Conservation (phyloP, 495 filamentous ascomycete species). For the Thermothielavioides terrestris region DNA sequence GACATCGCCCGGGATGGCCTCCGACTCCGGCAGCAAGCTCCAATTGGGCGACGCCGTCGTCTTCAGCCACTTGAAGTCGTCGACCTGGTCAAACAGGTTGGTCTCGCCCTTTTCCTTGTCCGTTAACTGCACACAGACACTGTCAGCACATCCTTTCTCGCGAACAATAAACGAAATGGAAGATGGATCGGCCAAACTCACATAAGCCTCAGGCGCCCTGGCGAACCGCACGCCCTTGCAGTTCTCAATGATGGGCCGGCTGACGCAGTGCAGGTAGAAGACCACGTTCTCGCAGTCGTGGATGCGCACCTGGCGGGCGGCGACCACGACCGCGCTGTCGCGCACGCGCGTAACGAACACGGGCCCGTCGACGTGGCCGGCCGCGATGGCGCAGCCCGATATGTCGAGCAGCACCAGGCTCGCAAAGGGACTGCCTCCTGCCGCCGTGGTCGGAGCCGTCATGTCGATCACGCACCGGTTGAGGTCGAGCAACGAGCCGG, state of each 20-base stretch:
- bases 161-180: not conserved
- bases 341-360: constrained; percentile 71
- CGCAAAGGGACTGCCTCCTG: constrained; percentile 54
- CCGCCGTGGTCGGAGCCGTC: constrained; percentile 47
- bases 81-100: constrained; percentile 80
- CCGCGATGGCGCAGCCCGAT: constrained; percentile 58
- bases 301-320: constrained; percentile 79
- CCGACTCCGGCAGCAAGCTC: constrained; percentile 53
- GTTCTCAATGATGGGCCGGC: constrained; percentile 89
- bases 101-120: constrained; percentile 25
- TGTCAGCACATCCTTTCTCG: not conserved
- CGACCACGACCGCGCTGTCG: constrained; percentile 65
- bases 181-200: no score
- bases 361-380: constrained; percentile 68
- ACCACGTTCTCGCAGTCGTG: constrained; percentile 73
- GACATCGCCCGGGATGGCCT: constrained; percentile 52
- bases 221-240: constrained; percentile 73
- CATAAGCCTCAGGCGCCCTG: constrained; percentile 58
- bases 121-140: constrained; percentile 19
- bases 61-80: constrained; percentile 97
- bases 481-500: constrained; percentile 65
- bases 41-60: constrained; percentile 81
- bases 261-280: constrained; percentile 72
- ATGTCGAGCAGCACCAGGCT: constrained; percentile 66
- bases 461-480: constrained; percentile 70